These are phyloP conservation scores for Coccinonectria pachysandricola DNA, from an alignment of 2,329 filamentous ascomycete genomes.

Conservation along the genomic window DNA sequence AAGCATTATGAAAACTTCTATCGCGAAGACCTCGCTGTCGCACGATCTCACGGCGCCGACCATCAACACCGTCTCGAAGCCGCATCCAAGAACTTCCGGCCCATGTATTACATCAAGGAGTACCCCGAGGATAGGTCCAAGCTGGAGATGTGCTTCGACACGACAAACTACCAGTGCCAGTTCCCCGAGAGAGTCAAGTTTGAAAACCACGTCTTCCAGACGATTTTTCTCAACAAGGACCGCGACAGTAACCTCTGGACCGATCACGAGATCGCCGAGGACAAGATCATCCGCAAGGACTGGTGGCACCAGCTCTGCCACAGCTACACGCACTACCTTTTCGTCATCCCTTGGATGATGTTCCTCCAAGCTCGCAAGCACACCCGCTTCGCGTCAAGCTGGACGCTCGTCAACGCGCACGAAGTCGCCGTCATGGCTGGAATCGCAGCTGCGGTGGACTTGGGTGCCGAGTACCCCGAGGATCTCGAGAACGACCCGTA, in stretches of 20 bases:
- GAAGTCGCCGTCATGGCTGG: slow-evolving; percentile 62
- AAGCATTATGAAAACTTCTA: slow-evolving; percentile 57
- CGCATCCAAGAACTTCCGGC: slow-evolving; percentile 45
- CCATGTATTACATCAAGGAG: slow-evolving; percentile 56
- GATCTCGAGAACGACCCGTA: slow-evolving; percentile 54
- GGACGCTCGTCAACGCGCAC: slow-evolving; percentile 62
- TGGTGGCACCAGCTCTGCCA: slow-evolving; percentile 63
- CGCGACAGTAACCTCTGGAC: slow-evolving; percentile 48
- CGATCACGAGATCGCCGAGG: slow-evolving; percentile 45
- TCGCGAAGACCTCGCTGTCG: slow-evolving; percentile 34
- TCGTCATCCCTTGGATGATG: slow-evolving; percentile 63
- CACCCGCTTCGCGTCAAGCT: slow-evolving; percentile 55
- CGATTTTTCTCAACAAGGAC: slow-evolving; percentile 53
- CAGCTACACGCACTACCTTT: slow-evolving; percentile 51
- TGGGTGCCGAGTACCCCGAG: slow-evolving; percentile 54
- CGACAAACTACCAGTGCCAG: slow-evolving; percentile 65
- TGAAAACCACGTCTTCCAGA: slow-evolving; percentile 48
- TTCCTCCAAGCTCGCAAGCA: slow-evolving; percentile 55
- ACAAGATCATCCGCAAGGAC: slow-evolving; percentile 51
- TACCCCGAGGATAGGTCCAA: slow-evolving; percentile 45
- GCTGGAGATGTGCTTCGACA: slow-evolving; percentile 65
- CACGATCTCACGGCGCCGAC: slow-evolving; percentile 32
- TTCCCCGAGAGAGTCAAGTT: no score
- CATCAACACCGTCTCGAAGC: no score
- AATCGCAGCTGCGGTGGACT: slow-evolving; percentile 58